Percentiles rank a stretch among this genome's conserved stretches.
These are phyloP conservation scores for Debaryomyces fabryi DNA, from an alignment of 1,139 yeast species.

Conservation along the genomic window DNA sequence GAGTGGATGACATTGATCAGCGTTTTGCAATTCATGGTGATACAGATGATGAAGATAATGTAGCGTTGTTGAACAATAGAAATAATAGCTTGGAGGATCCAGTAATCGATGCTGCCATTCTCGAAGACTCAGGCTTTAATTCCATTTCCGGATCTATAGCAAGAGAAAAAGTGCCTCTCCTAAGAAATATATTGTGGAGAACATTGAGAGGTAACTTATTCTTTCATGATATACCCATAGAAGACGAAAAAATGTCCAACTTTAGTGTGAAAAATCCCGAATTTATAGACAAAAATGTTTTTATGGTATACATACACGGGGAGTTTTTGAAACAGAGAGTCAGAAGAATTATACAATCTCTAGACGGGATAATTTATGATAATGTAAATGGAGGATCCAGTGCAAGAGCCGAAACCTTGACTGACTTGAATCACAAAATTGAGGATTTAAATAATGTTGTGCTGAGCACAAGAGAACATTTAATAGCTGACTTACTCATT, in stretches of 20 bases:
- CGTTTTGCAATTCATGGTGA: slow-evolving; percentile 10
- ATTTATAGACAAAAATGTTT: slow-evolving; percentile 65
- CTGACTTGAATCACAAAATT: slow-evolving; percentile 59
- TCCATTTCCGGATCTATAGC: slow-evolving; percentile 55
- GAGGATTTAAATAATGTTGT: slow-evolving; percentile 58
- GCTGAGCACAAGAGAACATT: slow-evolving; percentile 67
- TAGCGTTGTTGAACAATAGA: slow-evolving; percentile 34
- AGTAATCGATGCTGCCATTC: slow-evolving; percentile 21
- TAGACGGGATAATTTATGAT: slow-evolving; percentile 75
- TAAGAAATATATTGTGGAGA: slow-evolving; percentile 59
- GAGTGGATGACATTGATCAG: slow-evolving; percentile 15
- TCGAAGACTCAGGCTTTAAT: slow-evolving; percentile 55
- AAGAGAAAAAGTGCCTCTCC: slow-evolving; percentile 44
- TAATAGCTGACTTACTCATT: slow-evolving; percentile 69
- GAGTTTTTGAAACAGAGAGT: slow-evolving; percentile 67
- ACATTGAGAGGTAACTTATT: slow-evolving; percentile 56
- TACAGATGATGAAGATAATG: slow-evolving; percentile 33
- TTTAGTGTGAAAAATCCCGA: slow-evolving; percentile 47
- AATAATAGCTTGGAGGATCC: slow-evolving; percentile 34
- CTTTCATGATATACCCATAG: slow-evolving; percentile 51
- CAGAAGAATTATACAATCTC: slow-evolving; percentile 74
- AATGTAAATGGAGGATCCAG: slow-evolving; percentile 59
- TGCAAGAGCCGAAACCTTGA: slow-evolving; percentile 56
- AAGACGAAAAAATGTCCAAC: slow-evolving; percentile 35
- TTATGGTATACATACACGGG: slow-evolving; percentile 89